Conservation (phyloP, 2,329 filamentous ascomycete genomes). For the Trichophyton benhamiae region DNA sequence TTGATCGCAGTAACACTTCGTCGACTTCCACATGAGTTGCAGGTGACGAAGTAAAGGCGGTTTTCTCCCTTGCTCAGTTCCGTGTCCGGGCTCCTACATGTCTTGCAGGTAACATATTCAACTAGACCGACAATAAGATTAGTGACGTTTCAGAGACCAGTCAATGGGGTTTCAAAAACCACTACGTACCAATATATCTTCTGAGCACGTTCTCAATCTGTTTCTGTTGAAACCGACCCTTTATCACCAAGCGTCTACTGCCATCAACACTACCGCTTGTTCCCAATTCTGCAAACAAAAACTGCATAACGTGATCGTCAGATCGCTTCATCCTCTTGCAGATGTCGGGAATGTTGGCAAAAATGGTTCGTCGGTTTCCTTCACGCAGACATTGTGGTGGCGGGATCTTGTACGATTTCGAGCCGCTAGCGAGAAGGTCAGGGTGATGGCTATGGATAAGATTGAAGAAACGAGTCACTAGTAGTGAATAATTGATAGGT, state of each 20-base stretch:
- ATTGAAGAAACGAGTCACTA: conserved; percentile 87
- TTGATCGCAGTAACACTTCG: conserved; percentile 96
- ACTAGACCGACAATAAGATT: conserved; percentile 36
- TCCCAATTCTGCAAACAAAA: conserved; percentile 95
- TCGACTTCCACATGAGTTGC: conserved; percentile 74
- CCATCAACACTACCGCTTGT: conserved; percentile 93
- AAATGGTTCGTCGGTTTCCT: conserved; percentile 99
- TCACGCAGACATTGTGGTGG: conserved; percentile 97
- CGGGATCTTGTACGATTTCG: conserved; percentile 97
- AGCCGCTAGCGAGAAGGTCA: conserved; percentile 76
- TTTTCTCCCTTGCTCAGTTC: conserved; percentile 98
- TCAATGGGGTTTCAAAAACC: not conserved
- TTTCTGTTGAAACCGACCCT: conserved; percentile 99
- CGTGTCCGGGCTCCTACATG: conserved; percentile 86
- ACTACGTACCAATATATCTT: conserved; percentile 77
- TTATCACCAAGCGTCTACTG: conserved; percentile 86
- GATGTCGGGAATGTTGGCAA: conserved; percentile 97
- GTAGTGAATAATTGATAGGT: conserved; percentile 69
- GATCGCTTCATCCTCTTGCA: conserved; percentile 99
- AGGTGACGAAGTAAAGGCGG: conserved; percentile 96
- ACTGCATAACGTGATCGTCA: conserved; percentile 93
- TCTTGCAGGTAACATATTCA: conserved; percentile 99
- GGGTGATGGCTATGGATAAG: conserved; percentile 93
- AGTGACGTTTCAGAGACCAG: not conserved
- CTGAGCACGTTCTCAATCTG: conserved; percentile 95